These are phyloP conservation scores for Chenopodium formosanum DNA, from an alignment of 148 eudicot genomes.

Conservation along the genomic window DNA sequence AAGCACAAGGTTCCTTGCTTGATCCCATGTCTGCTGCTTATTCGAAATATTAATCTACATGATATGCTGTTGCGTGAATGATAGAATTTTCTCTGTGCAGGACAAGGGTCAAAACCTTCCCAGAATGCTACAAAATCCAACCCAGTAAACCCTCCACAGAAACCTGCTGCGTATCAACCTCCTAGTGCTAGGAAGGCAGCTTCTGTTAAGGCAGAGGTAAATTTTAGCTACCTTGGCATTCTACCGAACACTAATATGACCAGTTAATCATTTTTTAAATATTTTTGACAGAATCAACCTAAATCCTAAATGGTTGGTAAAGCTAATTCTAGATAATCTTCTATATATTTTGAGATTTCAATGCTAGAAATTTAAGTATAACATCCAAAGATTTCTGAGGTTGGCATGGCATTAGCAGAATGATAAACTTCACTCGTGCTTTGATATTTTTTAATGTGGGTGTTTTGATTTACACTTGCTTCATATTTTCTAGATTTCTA, in stretches of 20 bases:
- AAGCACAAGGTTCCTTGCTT: slow-evolving; percentile 55
- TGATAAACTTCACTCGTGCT: background rate
- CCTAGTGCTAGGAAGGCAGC: slow-evolving; percentile 93
- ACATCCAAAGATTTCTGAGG: background rate
- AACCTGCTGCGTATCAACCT: slow-evolving; percentile 95
- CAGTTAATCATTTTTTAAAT: background rate
- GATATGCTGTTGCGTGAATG: slow-evolving; percentile 1
- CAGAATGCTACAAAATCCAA: slow-evolving; percentile 47
- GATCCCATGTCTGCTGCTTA: slow-evolving; percentile 4
- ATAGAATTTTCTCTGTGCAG: slow-evolving; percentile 31
- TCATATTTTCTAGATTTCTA: background rate
- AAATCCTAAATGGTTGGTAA: background rate
- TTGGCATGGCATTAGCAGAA: slow-evolving; percentile 2
- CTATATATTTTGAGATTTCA: background rate
- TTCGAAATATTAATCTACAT: slow-evolving; percentile 1
- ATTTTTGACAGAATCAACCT: background rate
- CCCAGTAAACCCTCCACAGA: slow-evolving; percentile 52
- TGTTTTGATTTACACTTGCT: background rate
- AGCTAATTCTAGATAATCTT: background rate
- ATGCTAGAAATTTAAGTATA: background rate
- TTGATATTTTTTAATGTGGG: background rate
- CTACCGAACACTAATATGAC: too few species aligned
- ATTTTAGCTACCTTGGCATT: background rate
- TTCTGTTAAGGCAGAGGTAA: slow-evolving; percentile 80
- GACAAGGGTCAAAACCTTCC: slow-evolving; percentile 65